Evolutionary conservation across 306 rosid species (phyloP).

Genomic region (Dalbergia cochinchinensis): DNA sequence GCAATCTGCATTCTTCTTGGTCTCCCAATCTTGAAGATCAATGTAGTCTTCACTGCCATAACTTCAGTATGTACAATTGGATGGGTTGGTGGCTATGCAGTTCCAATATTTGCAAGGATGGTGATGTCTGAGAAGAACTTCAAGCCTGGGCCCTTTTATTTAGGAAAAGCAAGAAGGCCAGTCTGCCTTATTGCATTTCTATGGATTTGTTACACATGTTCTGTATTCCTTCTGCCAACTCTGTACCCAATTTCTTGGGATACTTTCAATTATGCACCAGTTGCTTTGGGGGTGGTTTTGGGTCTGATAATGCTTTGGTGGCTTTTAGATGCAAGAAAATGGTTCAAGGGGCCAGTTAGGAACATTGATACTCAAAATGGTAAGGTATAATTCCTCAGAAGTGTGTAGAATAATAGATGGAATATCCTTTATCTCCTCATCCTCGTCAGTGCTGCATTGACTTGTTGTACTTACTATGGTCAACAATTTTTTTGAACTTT

Average conservation of each 20-base stretch:
- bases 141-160: conserved; percentile 79
- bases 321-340: conserved; percentile 85
- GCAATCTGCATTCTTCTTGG: conserved; percentile 84
- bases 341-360: conserved; percentile 92
- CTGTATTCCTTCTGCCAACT: conserved; percentile 86
- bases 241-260: conserved; percentile 73
- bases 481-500: conserved; percentile 9
- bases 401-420: conserved; percentile 33
- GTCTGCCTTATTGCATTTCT: conserved; percentile 72
- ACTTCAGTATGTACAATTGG: conserved; percentile 84
- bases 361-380: conserved; percentile 68
- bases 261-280: conserved; percentile 88
- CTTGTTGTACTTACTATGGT: conserved; percentile 24
- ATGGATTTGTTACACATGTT: conserved; percentile 89
- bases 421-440: neutral
- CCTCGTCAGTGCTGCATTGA: conserved; percentile 20
- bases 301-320: conserved; percentile 86
- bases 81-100: conserved; percentile 94
- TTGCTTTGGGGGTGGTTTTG: conserved; percentile 69
- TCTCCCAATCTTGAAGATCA: conserved; percentile 75
- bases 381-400: conserved; percentile 49
- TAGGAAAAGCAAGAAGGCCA: conserved; percentile 86
- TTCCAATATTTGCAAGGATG: conserved; percentile 84
- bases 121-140: conserved; percentile 78
- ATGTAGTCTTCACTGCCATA: conserved; percentile 80